These are phyloP conservation scores for Farysia itapuensis DNA, from an alignment of 1,284 basidiomycete species.

Conservation along the genomic window DNA sequence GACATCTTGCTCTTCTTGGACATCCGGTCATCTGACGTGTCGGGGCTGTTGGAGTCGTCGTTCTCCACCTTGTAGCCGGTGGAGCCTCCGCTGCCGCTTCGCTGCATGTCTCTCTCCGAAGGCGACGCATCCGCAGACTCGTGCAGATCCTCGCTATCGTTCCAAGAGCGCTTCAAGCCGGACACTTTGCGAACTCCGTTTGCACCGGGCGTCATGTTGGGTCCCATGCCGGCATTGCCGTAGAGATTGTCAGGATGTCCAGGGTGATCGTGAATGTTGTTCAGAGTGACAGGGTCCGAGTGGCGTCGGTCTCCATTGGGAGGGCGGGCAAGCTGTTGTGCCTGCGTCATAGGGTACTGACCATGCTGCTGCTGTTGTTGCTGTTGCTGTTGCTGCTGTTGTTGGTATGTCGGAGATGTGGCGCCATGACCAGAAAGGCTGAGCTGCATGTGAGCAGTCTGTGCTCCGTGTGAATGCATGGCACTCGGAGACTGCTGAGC, in stretches of 20 bases:
- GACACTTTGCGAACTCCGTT: slow-evolving; percentile 38
- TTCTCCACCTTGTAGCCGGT: slow-evolving; percentile 38
- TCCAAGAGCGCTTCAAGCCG: slow-evolving; percentile 39
- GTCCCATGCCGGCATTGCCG: slow-evolving; percentile 26
- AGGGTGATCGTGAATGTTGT: slow-evolving; percentile 9
- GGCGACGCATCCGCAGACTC: slow-evolving; percentile 30
- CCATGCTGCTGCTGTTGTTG: slow-evolving; percentile 17
- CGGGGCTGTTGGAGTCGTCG: slow-evolving; percentile 31
- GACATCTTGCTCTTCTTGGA: slow-evolving; percentile 29
- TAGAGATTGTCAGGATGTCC: slow-evolving; percentile 30
- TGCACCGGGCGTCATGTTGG: slow-evolving; percentile 11
- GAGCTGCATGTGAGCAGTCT: slow-evolving; percentile 35
- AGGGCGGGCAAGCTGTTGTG: slow-evolving; percentile 32
- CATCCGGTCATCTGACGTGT: slow-evolving; percentile 27
- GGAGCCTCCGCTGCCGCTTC: slow-evolving; percentile 29
- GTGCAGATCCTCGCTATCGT: slow-evolving; percentile 23
- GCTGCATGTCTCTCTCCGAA: slow-evolving; percentile 38
- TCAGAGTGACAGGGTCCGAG: slow-evolving; percentile 30
- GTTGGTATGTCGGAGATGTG: slow-evolving; percentile 32
- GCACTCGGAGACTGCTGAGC: slow-evolving; percentile 36
- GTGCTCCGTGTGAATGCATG: slow-evolving; percentile 26
- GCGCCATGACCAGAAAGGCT: slow-evolving; percentile 34
- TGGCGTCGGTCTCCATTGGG: slow-evolving; percentile 30
- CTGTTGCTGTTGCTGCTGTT: slow-evolving; percentile 15
- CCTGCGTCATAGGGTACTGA: slow-evolving; percentile 29